Base-by-base conservation (phyloP, 495 filamentous ascomycete species). In the Niebla homalea region DNA sequence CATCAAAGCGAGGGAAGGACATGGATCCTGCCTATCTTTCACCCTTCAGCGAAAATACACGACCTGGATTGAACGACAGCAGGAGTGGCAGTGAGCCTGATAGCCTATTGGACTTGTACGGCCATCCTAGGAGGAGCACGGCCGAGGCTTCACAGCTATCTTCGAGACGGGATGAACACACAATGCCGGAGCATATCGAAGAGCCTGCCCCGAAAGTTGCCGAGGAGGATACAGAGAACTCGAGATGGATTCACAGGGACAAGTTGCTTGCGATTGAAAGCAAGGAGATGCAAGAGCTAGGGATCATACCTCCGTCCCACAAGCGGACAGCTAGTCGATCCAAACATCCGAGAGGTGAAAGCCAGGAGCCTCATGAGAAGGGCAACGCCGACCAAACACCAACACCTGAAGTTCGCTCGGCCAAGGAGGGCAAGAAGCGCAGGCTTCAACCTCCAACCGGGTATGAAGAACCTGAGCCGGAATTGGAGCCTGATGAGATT, bases 191-290 rank as follows among this genome's bases (percentile, higher is more conserved):
- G 32, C 52, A 54, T 49, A 61, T 64, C 6, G 49, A 45, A 15
- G 23, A 26, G 32, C 45, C 40, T 19, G 16, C 52, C 16, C 32
- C 60, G 32, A 56, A 55, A 14, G 59, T 62, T 5, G 53, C 55
- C 20, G 51, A 44, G 21, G 20, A 46, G 18, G 66, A 66, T 15
- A 68, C 72, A 25, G 81, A 85, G 36, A 71, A 74, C 54, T 83
- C 83, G 43, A 79, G 83, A 62, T 97, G 92, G 92, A 97, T 98
- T 51, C 89, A 98, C 62, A 76, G 92, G 20, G 92, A 98, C 65
- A 98, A 97, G 66, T 67, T 98, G 42, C 89, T 87, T 29, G 76
- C 79, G 61, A 98, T 98, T 57, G 92, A 98, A 70, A 95, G 75
- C 59, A 76, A 87, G 64, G 92, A 98, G 64, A 70, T 96, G 54